Base-by-base conservation (phyloP, 2,329 filamentous ascomycete genomes). In the Geosmithia flava region DNA sequence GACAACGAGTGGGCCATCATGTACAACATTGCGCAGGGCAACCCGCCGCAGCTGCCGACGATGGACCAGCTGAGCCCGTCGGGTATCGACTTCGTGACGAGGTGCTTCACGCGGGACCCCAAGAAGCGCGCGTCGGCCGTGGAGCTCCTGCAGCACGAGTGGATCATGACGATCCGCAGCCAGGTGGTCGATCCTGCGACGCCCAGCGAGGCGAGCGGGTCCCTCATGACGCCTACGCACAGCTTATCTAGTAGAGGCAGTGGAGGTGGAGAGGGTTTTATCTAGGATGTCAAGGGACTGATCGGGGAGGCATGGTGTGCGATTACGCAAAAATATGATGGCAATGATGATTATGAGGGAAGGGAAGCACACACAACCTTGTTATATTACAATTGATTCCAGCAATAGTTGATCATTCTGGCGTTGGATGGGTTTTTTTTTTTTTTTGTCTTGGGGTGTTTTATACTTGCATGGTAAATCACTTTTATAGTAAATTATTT, bases 1-100 rank as follows among this genome's bases (percentile, higher is more conserved):
- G 93, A 98, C 69, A 98, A 98, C 62, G 93, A 98, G 66, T 98
- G 90, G 89, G 93, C 93, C 42, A 97, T 98, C 69, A 98, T 98
- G 93, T 98, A 96, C 75, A 97, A 97, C 70, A 98, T 98, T 59
- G 93, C 93, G 1, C 91, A 95, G 62, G 93, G 93, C 54, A 95
- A 96, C 58, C 86, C 89, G 45, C 93, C 93, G 6, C 84, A 88
- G 61, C 74, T 96, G 49, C 93, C 93, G 2, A 75, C 79, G 1
- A 63, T 72, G 1, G 91, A 97, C 47, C 91, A 97, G 65, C 77
- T 98, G 53, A 93, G 86, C 59, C 77, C 83, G 0, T 68, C 80
- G 49, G 93, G 93, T 20, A 81, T 96, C 53, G 89, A 97, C 61
- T 97, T 98, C 60, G 65, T 98, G 54, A 80, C 79, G 57, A 80